Evolutionary conservation across 768 basidiomycete genomes (phyloP), one percentile per base, ranked within the genome.

Genomic region (Hericium erinaceus): DNA sequence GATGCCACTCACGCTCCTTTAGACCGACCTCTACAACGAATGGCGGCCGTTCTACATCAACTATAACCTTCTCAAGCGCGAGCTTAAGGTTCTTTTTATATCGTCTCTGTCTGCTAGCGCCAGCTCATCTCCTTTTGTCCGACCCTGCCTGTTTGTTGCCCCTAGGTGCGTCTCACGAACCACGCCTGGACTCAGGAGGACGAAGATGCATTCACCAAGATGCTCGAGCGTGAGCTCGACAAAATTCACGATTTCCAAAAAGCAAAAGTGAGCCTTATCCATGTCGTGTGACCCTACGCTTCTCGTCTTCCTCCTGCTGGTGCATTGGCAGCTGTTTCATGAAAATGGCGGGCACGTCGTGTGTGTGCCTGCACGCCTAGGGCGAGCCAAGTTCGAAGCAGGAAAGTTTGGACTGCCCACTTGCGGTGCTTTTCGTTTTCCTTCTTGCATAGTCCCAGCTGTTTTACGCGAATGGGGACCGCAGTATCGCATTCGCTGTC

Each of bases 241-340:
- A 98, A 98, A 74, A 85, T 98, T 48, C 87, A 95, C 64, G 85
- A 87, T 66, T 98, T 98, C 68, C 95, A 98, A 69, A 89, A 85
- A 68, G 74, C 77, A 38, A 98, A 97, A 82, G 92, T 87, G 48
- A 55, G 65, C 44, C 6, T 15, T 54, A 20, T 20, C 8, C 51
- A 16, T 11, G 44, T 6, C 44, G 44, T 5, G 44, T 18, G 44
- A 46, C 54, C 20, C 16, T 7, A 16, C n/a, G 16, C 40, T 13
- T 50, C 37, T 24, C 13, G 28, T 13, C 48, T 11, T 4, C 22
- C 22, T 18, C 26, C 26, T 55, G 54, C 38, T 22, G 13, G 22
- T 44, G 6, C 11, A 10, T n/a, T 37, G 8, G 33, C 9, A 33
- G 9, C 9, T 33, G 33, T 33, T 33, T 10, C 33, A 33, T 10